Evolutionary conservation across 2,329 filamentous ascomycete species (phyloP), one percentile per base, ranked within the genome.

Genomic region (Ciborinia camelliae): DNA sequence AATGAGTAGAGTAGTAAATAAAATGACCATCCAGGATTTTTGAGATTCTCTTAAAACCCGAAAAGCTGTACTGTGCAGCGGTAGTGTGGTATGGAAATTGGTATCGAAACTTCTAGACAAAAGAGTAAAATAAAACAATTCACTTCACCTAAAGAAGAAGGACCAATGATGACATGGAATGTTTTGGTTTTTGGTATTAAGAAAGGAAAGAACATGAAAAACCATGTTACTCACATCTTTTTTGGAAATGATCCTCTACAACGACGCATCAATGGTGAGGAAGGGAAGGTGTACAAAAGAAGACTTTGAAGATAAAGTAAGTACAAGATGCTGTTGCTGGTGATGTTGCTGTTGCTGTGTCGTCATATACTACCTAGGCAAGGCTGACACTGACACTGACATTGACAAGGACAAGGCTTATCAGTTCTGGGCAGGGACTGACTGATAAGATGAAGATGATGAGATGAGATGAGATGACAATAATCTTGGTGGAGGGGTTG

Each of bases 191-290:
- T 28, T 15, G 26, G 45, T 26, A 28, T n/a, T n/a, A 5, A 23
- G 12, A 30, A 45, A 15, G 18, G 55, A 59, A 47, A 47, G 55
- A 47, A 37, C 0, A 14, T 45, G n/a, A 9, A 26, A 15, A 43
- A 43, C 8, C 20, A n/a, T 14, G 15, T 35, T 15, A 20, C 10
- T 12, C 55, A 7, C 26, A 59, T 41, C 55, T 59, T n/a, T 26
- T 9, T 20, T 20, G 6, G 7, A 8, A 32, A 30, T 47, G 32
- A 47, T 59, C 12, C 41, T 47, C 26, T 41, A 37, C 55, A 59
- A 47, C 55, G 41, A 59, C 47, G 41, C 55, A 59, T 59, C 20
- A 47, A 59, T 47, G 14, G 55, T 5, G 39, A 15, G 20, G 43
- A 26, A 10, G n/a, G 45, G 9, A 14, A 12, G 39, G 37, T 28